These are phyloP conservation scores for Yamadazyma taylorii DNA, from an alignment of 1,139 yeast genomes.

Conservation along the genomic window DNA sequence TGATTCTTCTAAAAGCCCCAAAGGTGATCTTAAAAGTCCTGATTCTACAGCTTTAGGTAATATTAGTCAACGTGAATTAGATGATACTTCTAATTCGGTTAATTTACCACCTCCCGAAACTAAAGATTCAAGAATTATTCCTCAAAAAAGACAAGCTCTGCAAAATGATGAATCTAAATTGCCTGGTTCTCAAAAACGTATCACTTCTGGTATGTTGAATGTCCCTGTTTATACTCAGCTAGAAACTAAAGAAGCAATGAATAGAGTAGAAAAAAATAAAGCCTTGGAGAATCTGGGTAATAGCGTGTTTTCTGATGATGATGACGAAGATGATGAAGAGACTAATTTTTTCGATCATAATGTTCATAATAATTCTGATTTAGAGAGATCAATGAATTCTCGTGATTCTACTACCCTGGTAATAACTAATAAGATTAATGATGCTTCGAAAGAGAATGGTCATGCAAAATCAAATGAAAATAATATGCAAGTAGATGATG, in stretches of 20 bases:
- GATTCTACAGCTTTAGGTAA: background rate
- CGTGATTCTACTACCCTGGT: too few relatives aligned
- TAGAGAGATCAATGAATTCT: too few relatives aligned
- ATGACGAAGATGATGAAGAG: constrained; percentile 7
- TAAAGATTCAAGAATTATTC: constrained; percentile 23
- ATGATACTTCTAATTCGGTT: constrained; percentile 19
- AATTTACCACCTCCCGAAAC: constrained; percentile 35
- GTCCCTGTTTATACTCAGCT: constrained; percentile 30
- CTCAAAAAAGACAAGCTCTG: constrained; percentile 21
- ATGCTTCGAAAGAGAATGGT: too few relatives aligned
- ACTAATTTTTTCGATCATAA: background rate
- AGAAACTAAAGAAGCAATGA: constrained; percentile 20
- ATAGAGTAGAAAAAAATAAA: constrained; percentile 7
- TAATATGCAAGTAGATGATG: constrained; percentile 1
- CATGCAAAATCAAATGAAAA: background rate
- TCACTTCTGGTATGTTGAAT: constrained; percentile 67
- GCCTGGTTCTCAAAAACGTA: constrained; percentile 30
- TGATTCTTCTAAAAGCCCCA: background rate
- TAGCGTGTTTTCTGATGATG: constrained; percentile 12
- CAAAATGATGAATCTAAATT: constrained; percentile 5
- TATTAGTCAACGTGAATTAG: constrained; percentile 2
- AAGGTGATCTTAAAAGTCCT: background rate
- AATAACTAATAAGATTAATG: too few relatives aligned
- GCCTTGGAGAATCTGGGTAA: background rate
- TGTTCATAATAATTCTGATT: background rate